phyloP scores from a whole-genome alignment of 2,329 filamentous ascomycete genomes.

The Diplocarpon rosae region DNA sequence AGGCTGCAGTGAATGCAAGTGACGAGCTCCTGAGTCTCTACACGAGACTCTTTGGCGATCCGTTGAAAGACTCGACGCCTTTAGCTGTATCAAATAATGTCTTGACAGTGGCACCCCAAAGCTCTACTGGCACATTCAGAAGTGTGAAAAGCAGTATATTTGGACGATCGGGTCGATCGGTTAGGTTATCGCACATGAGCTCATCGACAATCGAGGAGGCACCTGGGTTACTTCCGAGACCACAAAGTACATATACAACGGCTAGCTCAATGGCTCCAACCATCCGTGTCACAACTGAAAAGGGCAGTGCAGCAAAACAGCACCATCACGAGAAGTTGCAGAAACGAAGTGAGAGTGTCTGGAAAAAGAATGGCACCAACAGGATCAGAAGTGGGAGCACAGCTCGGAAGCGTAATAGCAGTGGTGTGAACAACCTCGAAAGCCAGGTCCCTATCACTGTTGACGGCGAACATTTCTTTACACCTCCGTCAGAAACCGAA shows the following conservation, averaged over 20 bases:
- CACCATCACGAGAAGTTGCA: conserved; percentile 29
- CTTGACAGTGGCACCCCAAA: conserved; percentile 48
- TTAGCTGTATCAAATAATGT: conserved; percentile 27
- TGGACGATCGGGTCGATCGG: conserved; percentile 40
- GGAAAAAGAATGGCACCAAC: conserved; percentile 35
- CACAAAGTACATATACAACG: conserved; percentile 22
- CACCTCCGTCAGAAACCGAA: conserved; percentile 33
- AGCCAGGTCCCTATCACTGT: conserved; percentile 33
- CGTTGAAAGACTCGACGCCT: conserved; percentile 30
- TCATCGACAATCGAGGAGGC: conserved; percentile 23
- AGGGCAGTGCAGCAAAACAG: conserved; percentile 32
- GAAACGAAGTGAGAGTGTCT: conserved; percentile 28
- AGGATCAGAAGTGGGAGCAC: conserved; percentile 40
- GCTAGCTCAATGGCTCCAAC: conserved; percentile 39
- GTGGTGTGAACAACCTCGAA: conserved; percentile 22
- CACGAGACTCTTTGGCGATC: conserved; percentile 63
- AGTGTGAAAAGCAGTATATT: conserved; percentile 70
- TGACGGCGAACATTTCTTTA: conserved; percentile 42
- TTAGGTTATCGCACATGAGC: conserved; percentile 34
- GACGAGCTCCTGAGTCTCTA: conserved; percentile 78
- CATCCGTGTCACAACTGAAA: conserved; percentile 67
- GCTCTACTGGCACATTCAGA: conserved; percentile 57
- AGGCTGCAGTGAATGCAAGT: conserved; percentile 78
- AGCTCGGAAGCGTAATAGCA: conserved; percentile 35
- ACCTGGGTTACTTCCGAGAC: conserved; percentile 24